phyloP scores from a whole-genome alignment of 1,139 yeast genomes.

The Citeromyces siamensis region DNA sequence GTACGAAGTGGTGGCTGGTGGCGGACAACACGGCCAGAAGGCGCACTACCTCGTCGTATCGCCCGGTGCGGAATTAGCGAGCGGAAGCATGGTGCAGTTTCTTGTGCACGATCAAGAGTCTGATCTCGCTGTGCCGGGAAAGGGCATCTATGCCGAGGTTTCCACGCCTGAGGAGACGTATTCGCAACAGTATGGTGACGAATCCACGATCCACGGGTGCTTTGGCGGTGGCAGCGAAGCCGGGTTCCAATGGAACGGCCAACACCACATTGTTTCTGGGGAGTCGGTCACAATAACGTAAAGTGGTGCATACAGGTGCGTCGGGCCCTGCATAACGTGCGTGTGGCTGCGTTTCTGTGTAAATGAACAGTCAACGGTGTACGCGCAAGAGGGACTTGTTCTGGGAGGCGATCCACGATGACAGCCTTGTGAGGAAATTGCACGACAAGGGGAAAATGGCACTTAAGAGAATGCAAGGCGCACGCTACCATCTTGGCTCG shows the following conservation, averaged over 20 bases:
- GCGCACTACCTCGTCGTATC: slow-evolving; percentile 31
- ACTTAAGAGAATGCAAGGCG: too few species aligned
- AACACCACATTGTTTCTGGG: slow-evolving; percentile 30
- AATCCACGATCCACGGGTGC: slow-evolving; percentile 11
- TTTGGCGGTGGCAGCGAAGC: slow-evolving; percentile 36
- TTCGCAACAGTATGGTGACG: not conserved
- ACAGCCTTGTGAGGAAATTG: too few species aligned
- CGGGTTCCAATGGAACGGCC: slow-evolving; percentile 28
- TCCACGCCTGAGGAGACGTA: not conserved
- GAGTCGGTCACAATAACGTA: slow-evolving; percentile 17
- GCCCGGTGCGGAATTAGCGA: slow-evolving; percentile 16
- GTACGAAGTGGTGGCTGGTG: slow-evolving; percentile 31
- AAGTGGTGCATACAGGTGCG: too few species aligned
- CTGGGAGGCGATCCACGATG: too few species aligned
- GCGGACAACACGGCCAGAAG: slow-evolving; percentile 42
- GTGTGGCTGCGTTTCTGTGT: too few species aligned
- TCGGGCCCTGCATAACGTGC: too few species aligned
- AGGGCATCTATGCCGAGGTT: slow-evolving; percentile 4
- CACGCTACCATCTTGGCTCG: too few species aligned
- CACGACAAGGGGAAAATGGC: too few species aligned
- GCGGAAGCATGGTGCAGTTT: slow-evolving; percentile 27
- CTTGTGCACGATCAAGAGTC: slow-evolving; percentile 25
- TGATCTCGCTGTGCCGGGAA: slow-evolving; percentile 1
- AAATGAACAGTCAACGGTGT: too few species aligned
- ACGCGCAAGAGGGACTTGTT: too few species aligned